Evolutionary conservation across 805 yeast species (phyloP), one percentile per base, ranked within the genome.

Genomic region (Clavispora fructus): DNA sequence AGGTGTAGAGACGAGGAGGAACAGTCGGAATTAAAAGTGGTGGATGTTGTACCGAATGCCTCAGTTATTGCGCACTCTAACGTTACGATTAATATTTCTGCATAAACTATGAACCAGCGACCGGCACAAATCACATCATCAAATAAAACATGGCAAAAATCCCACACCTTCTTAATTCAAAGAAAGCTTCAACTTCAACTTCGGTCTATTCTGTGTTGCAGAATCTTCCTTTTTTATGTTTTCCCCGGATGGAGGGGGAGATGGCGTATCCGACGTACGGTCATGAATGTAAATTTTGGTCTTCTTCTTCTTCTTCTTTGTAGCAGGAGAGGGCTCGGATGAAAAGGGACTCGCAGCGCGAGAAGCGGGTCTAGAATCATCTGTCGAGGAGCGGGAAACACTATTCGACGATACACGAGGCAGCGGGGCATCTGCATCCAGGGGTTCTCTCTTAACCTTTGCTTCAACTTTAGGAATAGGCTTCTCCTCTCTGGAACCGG

Each of bases 251-350:
- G 42, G 39, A 12, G 41, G 33, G 6, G 54, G 45, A 11, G 53
- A 43, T 19, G 46, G 47, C n/a, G 50, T 27, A 17, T 27, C 49
- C 41, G 48, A 32, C 3, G 47, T 27, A 33, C 49, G 51, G 16
- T 47, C 43, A 52, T 63, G 69, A 19, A 64, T 59, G 52, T 64
- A 64, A 19, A 63, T 58, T 44, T 61, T 63, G 7, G 57, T 47
- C 54, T 62, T 64, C 42, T 57, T 60, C 53, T 57, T 60, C 53
- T 59, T 56, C 47, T 59, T 61, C 17, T 33, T 35, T 11, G 26
- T 43, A 40, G 31, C 43, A 13, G 5, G 48, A 7, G 43, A 42
- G 13, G 55, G 47, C 19, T 51, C 51, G 8, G 37, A 38, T 3
- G 55, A 45, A 35, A 52, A 52, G 10, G 55, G 55, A 29, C 55